These are phyloP conservation scores for Fusarium illudens DNA, from an alignment of 2,329 filamentous ascomycete species.

Conservation along the genomic window DNA sequence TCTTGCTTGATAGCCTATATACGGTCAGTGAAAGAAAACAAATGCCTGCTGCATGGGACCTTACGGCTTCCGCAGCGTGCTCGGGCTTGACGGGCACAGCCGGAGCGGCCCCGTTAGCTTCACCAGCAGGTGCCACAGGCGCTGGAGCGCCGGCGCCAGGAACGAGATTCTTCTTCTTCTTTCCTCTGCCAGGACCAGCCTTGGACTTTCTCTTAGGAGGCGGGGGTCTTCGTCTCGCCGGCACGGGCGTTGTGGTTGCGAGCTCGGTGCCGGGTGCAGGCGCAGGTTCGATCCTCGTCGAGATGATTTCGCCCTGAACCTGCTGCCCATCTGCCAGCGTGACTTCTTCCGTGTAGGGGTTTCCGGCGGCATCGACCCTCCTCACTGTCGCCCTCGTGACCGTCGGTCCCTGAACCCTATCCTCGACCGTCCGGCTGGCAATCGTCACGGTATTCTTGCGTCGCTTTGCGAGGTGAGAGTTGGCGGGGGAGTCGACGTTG, in stretches of 20 bases:
- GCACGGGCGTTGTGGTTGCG: slow-evolving; percentile 54
- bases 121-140: slow-evolving; percentile 44
- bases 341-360: slow-evolving; percentile 84
- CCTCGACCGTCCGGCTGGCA: slow-evolving; percentile 60
- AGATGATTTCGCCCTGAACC: slow-evolving; percentile 83
- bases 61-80: slow-evolving; percentile 48
- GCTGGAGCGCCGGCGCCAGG: slow-evolving; percentile 47
- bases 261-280: slow-evolving; percentile 57
- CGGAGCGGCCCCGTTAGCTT: slow-evolving; percentile 48
- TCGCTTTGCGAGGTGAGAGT: slow-evolving; percentile 68
- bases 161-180: slow-evolving; percentile 72
- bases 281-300: slow-evolving; percentile 63
- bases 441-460: slow-evolving; percentile 68
- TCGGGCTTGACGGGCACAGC: slow-evolving; percentile 51
- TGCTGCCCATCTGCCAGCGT: slow-evolving; percentile 81
- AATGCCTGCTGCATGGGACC: neutral
- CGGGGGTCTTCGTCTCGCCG: slow-evolving; percentile 69
- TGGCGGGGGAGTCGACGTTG: slow-evolving; percentile 61
- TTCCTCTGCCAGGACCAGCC: slow-evolving; percentile 76
- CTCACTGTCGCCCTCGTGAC: slow-evolving; percentile 83
- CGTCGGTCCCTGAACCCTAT: slow-evolving; percentile 59
- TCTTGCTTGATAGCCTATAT: slow-evolving; percentile 53
- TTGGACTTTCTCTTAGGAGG: slow-evolving; percentile 84
- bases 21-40: slow-evolving; percentile 27
- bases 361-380: slow-evolving; percentile 79